Base-by-base conservation (phyloP, 2,329 filamentous ascomycete genomes). In the Chrysoporthe deuterocubensis region DNA sequence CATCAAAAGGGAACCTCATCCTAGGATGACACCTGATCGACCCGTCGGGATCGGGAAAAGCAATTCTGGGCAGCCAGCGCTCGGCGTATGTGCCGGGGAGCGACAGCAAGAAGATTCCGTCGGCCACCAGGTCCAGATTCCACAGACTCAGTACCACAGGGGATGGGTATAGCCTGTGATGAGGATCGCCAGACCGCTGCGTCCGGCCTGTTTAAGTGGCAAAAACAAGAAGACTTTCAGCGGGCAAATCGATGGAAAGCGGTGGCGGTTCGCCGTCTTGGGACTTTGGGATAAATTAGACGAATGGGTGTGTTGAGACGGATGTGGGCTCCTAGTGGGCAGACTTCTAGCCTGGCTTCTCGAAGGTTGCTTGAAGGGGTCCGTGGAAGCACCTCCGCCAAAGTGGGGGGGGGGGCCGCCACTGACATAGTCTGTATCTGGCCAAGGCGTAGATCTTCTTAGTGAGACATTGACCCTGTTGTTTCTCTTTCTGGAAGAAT, bases 341-440 rank as follows among this genome's bases (percentile, higher is more conserved):
- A 43, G 16, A 34, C 59, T 61, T 61, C 59, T 34, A 61, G 59
- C 18, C 26, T 37, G 42, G 59, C 59, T 61, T 61, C 59, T 61
- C 26, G 59, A 61, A 61, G 43, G 21, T 26, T 13, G 14, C 5
- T 43, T 11, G 37, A 43, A 18, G 44, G 44, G 40, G 40, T 43
- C 16, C 26, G 18, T 14, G 32, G 42, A 44, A 46, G 42, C 18
- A 13, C n/a, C 3, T 11, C 57, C 40, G 54, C n/a, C 32, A n/a
- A 40, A 42, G n/a, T 42, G 37, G 32, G 32, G 16, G 16, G 26
- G 37, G 11, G 4, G 21, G 57, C 57, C 32, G 26, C 40, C 13
- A n/a, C 9, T 21, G 26, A 26, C n/a, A 60, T 44, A 40, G 8
- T 9, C 16, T 58, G 34, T 42, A 57, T 57, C 37, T 32, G 21